Conservation (phyloP, 2,329 filamentous ascomycete species). For the Fusarium incarnatum region DNA sequence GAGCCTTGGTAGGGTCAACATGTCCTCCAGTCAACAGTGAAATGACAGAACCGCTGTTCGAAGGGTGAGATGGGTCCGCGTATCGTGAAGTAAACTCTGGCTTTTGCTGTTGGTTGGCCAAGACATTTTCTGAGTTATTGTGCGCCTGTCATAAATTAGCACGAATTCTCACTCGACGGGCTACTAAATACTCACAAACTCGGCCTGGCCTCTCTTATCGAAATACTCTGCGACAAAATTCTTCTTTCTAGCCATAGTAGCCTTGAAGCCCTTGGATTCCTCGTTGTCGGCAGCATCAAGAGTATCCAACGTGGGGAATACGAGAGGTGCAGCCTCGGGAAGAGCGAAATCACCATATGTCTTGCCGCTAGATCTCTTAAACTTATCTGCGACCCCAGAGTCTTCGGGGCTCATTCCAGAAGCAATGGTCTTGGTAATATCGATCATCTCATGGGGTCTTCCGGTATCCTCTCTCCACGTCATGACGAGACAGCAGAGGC, state of each 20-base stretch:
- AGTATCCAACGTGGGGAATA: slow-evolving; percentile 15
- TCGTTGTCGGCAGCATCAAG: slow-evolving; percentile 12
- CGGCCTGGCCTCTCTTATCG: slow-evolving; percentile 9
- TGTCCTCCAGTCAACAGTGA: slow-evolving; percentile 14
- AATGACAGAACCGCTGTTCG: slow-evolving; percentile 10
- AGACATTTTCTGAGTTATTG: slow-evolving; percentile 1
- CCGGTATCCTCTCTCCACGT: slow-evolving; percentile 60
- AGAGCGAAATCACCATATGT: slow-evolving; percentile 51
- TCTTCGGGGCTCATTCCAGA: neutral
- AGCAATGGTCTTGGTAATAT: slow-evolving; percentile 26
- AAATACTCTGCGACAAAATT: slow-evolving; percentile 10
- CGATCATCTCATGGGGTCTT: slow-evolving; percentile 32
- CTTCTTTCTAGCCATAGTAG: slow-evolving; percentile 1
- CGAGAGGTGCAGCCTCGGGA: slow-evolving; percentile 60
- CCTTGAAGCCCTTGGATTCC: slow-evolving; percentile 11
- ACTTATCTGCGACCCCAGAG: neutral
- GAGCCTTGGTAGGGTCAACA: slow-evolving; percentile 1
- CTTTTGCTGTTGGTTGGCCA: slow-evolving; percentile 12
- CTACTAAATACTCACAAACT: slow-evolving; percentile 3
- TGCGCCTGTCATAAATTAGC: neutral
- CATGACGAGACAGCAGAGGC: slow-evolving; percentile 63
- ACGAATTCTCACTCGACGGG: rapidly evolving
- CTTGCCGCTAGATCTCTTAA: slow-evolving; percentile 22
- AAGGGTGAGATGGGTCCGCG: slow-evolving; percentile 11
- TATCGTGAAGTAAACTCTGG: slow-evolving; percentile 16